Evolutionary conservation across 345 rosid species (phyloP).

Genomic region (Ailanthus altissimus): DNA sequence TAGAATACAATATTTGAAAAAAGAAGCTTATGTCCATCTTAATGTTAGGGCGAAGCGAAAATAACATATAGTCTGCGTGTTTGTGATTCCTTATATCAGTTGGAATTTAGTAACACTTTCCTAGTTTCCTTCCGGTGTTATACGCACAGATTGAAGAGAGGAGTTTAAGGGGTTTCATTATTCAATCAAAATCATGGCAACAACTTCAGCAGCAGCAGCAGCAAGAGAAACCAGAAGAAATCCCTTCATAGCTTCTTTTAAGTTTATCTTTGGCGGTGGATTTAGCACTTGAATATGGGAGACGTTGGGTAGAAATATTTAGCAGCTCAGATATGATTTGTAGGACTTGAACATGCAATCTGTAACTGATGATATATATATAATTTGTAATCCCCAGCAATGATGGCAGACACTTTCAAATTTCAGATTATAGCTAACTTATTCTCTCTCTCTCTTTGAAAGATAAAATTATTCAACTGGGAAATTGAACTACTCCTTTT

Average conservation of each 20-base stretch:
- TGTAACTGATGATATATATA: not conserved
- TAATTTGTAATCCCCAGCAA: not conserved
- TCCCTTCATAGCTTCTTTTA: slow-evolving; percentile 2
- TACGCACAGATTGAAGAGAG: slow-evolving; percentile 61
- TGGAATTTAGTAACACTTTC: not conserved
- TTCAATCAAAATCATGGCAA: slow-evolving; percentile 35
- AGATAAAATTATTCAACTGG: not conserved
- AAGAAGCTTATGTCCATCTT: no score
- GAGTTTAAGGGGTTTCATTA: slow-evolving; percentile 48
- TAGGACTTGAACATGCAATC: not conserved
- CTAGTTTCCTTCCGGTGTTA: slow-evolving; percentile 3
- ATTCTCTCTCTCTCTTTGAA: not conserved
- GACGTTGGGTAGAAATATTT: not conserved
- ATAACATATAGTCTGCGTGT: not conserved
- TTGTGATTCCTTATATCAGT: not conserved
- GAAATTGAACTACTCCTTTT: no score
- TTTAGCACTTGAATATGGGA: not conserved
- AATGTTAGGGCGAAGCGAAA: not conserved
- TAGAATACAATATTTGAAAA: no score
- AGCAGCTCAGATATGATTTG: not conserved
- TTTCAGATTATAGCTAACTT: not conserved
- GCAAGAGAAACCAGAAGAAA: slow-evolving; percentile 10
- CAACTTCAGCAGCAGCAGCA: slow-evolving; percentile 27
- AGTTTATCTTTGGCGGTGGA: not conserved
- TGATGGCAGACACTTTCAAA: not conserved